phyloP scores from a whole-genome alignment of 2,329 filamentous ascomycete species.

The Byssochlamys sp. region DNA sequence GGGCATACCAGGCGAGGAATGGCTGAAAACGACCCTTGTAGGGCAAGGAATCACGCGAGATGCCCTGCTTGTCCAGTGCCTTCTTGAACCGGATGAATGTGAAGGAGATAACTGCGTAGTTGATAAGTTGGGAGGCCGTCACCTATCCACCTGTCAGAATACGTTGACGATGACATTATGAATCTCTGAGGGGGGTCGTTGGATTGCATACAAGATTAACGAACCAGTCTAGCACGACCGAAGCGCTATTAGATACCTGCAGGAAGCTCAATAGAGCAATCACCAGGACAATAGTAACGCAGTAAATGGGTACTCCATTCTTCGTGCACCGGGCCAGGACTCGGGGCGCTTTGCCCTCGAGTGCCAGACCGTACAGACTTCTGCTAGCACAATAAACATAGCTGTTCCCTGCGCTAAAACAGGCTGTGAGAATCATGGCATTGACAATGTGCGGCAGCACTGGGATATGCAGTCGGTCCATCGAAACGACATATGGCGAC shows the following conservation, averaged over 20 bases:
- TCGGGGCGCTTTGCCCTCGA: conserved; percentile 61
- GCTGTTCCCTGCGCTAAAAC: conserved; percentile 60
- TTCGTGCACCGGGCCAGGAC: conserved; percentile 55
- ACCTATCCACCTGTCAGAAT: conserved; percentile 29
- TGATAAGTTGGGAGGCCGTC: conserved; percentile 66
- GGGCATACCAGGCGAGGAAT: conserved; percentile 58
- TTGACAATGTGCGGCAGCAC: conserved; percentile 64
- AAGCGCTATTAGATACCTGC: conserved; percentile 56
- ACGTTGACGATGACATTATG: neutral
- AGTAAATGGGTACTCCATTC: conserved; percentile 64
- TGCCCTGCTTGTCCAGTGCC: conserved; percentile 58
- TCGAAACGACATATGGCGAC: conserved; percentile 60
- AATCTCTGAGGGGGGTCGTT: neutral
- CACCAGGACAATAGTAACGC: conserved; percentile 55
- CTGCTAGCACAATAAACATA: conserved; percentile 60
- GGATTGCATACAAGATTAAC: conserved; percentile 46
- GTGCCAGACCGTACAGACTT: conserved; percentile 57
- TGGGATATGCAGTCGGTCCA: conserved; percentile 55
- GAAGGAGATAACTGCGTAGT: conserved; percentile 59
- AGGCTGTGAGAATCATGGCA: conserved; percentile 59
- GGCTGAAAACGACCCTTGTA: conserved; percentile 63
- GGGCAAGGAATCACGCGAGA: conserved; percentile 58
- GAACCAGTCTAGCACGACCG: conserved; percentile 64
- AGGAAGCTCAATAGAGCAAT: conserved; percentile 65
- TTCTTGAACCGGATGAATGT: conserved; percentile 65